Conservation (phyloP, 2,329 filamentous ascomycete genomes). For the Paradendryphiella salina region DNA sequence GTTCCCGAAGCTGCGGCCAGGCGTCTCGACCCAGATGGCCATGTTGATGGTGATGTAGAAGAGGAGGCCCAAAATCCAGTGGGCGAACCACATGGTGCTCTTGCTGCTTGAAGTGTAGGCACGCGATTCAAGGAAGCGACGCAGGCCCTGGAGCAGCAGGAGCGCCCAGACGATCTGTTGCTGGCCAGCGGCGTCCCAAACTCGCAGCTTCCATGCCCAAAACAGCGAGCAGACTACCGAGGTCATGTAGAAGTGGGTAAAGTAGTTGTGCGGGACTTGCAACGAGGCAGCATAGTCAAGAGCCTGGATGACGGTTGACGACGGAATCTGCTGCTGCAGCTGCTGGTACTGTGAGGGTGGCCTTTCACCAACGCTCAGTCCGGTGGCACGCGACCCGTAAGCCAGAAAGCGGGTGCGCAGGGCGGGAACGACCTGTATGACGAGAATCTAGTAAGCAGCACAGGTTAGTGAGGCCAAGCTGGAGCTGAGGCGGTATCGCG, state of each 20-base stretch:
- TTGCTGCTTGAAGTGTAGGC: constrained; percentile 67
- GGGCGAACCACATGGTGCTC: constrained; percentile 81
- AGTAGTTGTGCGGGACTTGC: constrained; percentile 85
- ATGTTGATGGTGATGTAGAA: constrained; percentile 78
- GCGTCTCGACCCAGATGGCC: constrained; percentile 82
- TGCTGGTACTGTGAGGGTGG: not conserved
- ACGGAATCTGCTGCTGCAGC: constrained; percentile 5
- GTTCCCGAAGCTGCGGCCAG: constrained; percentile 29
- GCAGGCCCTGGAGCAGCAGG: constrained; percentile 73
- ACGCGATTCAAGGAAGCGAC: constrained; percentile 76
- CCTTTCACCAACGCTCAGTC: constrained; percentile 8
- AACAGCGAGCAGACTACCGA: constrained; percentile 71
- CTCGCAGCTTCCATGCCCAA: constrained; percentile 70
- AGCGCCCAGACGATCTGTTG: constrained; percentile 69
- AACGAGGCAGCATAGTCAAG: constrained; percentile 58
- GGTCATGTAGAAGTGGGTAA: constrained; percentile 80
- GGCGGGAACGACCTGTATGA: constrained; percentile 55
- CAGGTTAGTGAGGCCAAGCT: constrained; percentile 28
- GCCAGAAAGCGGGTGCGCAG: constrained; percentile 61
- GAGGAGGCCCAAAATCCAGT: constrained; percentile 76
- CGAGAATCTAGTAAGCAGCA: constrained; percentile 52
- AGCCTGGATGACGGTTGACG: constrained; percentile 25
- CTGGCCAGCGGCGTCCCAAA: constrained; percentile 52
- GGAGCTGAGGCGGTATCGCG: constrained; percentile 33
- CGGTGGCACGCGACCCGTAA: constrained; percentile 60